Conservation (phyloP, 805 yeast species). For the Teunomyces funiuensis region DNA sequence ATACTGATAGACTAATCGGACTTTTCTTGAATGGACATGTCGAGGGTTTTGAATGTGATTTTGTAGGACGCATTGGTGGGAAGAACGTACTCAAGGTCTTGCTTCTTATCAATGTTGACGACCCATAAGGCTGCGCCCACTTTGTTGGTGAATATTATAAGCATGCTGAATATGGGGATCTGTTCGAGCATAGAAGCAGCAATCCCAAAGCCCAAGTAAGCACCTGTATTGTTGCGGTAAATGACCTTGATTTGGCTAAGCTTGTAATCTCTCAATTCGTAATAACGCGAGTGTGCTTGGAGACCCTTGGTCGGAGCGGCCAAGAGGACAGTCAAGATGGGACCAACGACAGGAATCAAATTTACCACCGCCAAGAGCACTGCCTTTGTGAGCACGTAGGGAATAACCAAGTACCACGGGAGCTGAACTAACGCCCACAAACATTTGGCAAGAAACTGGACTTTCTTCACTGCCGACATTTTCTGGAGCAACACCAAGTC, state of each 20-base stretch:
- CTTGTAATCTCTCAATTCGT: constrained; percentile 52
- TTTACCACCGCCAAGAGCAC: constrained; percentile 38
- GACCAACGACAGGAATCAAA: constrained; percentile 60
- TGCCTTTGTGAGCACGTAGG: constrained; percentile 40
- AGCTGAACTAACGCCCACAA: constrained; percentile 28
- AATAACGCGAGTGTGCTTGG: constrained; percentile 55
- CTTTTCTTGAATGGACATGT: constrained; percentile 1
- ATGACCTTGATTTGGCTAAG: constrained; percentile 39
- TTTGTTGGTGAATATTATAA: constrained; percentile 58
- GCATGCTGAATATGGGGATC: constrained; percentile 52
- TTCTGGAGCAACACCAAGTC: constrained; percentile 44
- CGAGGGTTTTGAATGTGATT: background rate
- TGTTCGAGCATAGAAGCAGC: constrained; percentile 51
- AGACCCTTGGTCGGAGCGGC: constrained; percentile 57
- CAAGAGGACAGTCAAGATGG: constrained; percentile 47
- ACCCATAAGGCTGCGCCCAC: constrained; percentile 71
- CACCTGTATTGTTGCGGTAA: constrained; percentile 37
- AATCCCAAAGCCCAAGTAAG: constrained; percentile 54
- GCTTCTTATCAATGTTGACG: constrained; percentile 27
- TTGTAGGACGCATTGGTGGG: background rate
- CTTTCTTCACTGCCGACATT: constrained; percentile 27
- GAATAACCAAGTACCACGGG: constrained; percentile 40
- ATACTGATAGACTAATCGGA: constrained; percentile 29
- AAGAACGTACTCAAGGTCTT: background rate
- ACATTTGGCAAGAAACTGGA: constrained; percentile 30